phyloP scores from a whole-genome alignment of 2,329 filamentous ascomycete species.

The Hypocrella siamensis region DNA sequence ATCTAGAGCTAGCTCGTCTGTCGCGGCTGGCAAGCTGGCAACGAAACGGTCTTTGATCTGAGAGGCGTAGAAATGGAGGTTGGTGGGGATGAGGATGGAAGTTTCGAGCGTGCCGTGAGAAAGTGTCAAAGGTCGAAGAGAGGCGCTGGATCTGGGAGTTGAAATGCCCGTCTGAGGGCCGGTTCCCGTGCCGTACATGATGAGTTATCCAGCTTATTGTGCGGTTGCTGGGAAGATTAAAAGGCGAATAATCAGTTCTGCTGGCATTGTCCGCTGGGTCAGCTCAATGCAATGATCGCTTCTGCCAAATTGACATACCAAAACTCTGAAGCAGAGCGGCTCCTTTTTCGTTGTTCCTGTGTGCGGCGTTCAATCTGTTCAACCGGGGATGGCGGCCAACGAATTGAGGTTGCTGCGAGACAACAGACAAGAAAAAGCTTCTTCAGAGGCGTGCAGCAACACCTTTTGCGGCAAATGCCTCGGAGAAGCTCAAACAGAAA shows the following conservation, averaged over 20 bases:
- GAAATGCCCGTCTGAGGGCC: slow-evolving; percentile 92
- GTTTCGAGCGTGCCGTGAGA: slow-evolving; percentile 91
- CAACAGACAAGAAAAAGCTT: slow-evolving; percentile 1
- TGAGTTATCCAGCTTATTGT: too few species aligned
- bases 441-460: slow-evolving; percentile 4
- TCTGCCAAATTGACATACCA: too few species aligned
- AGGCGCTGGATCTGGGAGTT: slow-evolving; percentile 85
- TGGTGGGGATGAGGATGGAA: slow-evolving; percentile 88
- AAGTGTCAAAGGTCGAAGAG: slow-evolving; percentile 79
- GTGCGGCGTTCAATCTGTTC: slow-evolving; percentile 4
- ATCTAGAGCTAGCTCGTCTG: slow-evolving; percentile 93
- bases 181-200: slow-evolving; percentile 74
- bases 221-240: too few species aligned
- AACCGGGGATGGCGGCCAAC: slow-evolving; percentile 5
- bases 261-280: too few species aligned
- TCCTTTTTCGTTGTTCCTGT: slow-evolving; percentile 1
- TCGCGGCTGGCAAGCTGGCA: slow-evolving; percentile 71
- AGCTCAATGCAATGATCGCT: too few species aligned
- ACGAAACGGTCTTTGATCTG: slow-evolving; percentile 87
- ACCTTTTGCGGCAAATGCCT: slow-evolving; percentile 2
- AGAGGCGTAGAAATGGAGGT: slow-evolving; percentile 87
- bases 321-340: too few species aligned
- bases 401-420: slow-evolving; percentile 1
- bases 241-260: too few species aligned
- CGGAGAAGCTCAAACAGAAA: slow-evolving; percentile 4